Conservation (phyloP, 306 rosid genomes). For the Cucurbita ficifolia region DNA sequence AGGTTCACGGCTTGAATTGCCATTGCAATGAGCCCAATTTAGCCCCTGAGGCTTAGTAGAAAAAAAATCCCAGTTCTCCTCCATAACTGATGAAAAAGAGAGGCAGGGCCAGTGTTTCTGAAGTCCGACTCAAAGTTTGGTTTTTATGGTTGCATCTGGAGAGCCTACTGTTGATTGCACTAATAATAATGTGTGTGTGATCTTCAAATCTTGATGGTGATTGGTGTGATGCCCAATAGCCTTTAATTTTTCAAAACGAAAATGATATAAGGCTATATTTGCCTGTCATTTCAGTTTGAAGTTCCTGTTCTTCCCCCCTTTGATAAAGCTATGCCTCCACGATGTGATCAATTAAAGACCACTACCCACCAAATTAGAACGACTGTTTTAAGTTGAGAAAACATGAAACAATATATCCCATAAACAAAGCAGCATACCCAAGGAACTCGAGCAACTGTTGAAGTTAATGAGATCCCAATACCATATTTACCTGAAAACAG, state of each 20-base stretch:
- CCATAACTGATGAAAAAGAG: background rate
- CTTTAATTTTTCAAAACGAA: conserved; percentile 44
- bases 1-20: conserved; percentile 18
- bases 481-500: background rate
- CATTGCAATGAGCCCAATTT: conserved; percentile 18
- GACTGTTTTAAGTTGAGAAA: background rate
- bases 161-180: conserved; percentile 34
- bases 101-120: background rate
- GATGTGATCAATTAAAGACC: conserved; percentile 3
- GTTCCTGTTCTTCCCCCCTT: conserved; percentile 3
- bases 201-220: conserved; percentile 42
- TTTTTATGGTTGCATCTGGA: conserved; percentile 27
- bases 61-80: background rate
- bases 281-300: conserved; percentile 37
- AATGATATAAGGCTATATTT: conserved; percentile 39
- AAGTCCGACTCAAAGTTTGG: conserved; percentile 17
- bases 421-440: background rate
- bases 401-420: background rate
- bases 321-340: conserved; percentile 14
- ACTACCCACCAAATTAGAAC: background rate
- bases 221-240: conserved; percentile 33
- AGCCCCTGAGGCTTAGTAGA: background rate
- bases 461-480: background rate
- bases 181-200: conserved; percentile 24
- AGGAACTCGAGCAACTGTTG: background rate